Evolutionary conservation across 106 monocot species (phyloP).

Genomic region (Dactylorhiza incarnata): DNA sequence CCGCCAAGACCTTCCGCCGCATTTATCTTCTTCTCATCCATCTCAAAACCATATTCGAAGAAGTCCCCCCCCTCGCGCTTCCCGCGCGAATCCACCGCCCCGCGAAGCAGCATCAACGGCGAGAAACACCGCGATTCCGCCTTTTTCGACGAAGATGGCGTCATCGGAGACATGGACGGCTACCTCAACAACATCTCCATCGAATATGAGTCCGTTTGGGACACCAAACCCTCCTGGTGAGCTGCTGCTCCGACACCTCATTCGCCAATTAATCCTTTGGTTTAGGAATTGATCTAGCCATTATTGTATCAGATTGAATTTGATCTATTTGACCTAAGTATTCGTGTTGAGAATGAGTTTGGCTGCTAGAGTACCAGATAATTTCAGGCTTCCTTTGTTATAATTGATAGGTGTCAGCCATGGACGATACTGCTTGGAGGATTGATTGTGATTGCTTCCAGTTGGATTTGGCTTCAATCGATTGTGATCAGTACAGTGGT

Average conservation of each 20-base stretch:
- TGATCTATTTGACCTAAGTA: too few relatives aligned
- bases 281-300: not conserved
- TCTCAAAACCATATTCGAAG: not conserved
- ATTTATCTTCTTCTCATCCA: not conserved
- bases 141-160: constrained; percentile 66
- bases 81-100: not conserved
- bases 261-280: not conserved
- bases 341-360: too few relatives aligned
- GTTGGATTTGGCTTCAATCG: constrained; percentile 77
- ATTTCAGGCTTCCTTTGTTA: not conserved
- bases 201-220: constrained; percentile 97
- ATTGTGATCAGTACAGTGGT: constrained; percentile 33
- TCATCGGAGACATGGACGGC: constrained; percentile 78
- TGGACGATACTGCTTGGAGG: constrained; percentile 96
- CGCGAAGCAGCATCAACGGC: constrained; percentile 8
- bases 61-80: not conserved
- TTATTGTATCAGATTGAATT: too few relatives aligned
- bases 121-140: constrained; percentile 23
- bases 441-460: constrained; percentile 28
- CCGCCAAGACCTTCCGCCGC: not conserved
- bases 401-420: constrained; percentile 74
- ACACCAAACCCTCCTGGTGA: constrained; percentile 96
- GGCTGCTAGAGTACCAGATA: too few relatives aligned
- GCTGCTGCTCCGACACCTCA: not conserved
- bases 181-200: constrained; percentile 84